Base-by-base conservation (phyloP, 139 green algal genomes). In the Nannochloris sp. region DNA sequence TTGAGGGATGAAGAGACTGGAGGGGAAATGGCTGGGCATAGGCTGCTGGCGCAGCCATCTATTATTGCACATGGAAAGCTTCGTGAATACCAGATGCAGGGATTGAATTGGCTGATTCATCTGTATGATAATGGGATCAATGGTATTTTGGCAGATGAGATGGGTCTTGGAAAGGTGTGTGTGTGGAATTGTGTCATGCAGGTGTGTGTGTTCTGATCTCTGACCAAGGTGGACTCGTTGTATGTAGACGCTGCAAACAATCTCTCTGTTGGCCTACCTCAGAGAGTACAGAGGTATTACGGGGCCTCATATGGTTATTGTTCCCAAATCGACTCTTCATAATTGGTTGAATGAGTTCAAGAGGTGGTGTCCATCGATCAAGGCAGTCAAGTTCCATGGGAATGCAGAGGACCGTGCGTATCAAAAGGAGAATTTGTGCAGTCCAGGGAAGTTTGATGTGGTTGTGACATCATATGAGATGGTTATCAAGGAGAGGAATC, bases 321-420 rank as follows among this genome's bases (percentile, higher is more conserved):
- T 94, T 65, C 93, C 93, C 61, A 98, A 98, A 79, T 97, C 90
- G 33, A 98, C 91, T 14, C 82, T 99, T 66, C 82, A 89, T 77
- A 99, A 99, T 84, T 99, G 93, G 93, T 90, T 96, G 56, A 97
- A 96, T 69, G 93, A 99, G 84, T 93, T 99, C 80, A 68, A 69
- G 25, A 75, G 85, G n/a, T 99, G 93, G 84, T 96, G 87, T 74
- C 93, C 93, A 25, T 56, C 81, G 56, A 83, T 98, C 64, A 76
- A 82, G 16, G 80, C 86, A 5, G 77, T 92, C 69, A 97, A 97
- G 79, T 97, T 99, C 74, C 87, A 95, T 69, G 93, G 93, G 61
- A 97, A 95, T 70, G 65, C 78, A 23, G 93, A 96, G 65, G 78
- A 96, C 64, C 71, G 91, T 51, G 28, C 63, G 68, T 68, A 83